Evolutionary conservation across 2,329 filamentous ascomycete species (phyloP), one percentile per base, ranked within the genome.

Genomic region (Diplodia scrobiculata): DNA sequence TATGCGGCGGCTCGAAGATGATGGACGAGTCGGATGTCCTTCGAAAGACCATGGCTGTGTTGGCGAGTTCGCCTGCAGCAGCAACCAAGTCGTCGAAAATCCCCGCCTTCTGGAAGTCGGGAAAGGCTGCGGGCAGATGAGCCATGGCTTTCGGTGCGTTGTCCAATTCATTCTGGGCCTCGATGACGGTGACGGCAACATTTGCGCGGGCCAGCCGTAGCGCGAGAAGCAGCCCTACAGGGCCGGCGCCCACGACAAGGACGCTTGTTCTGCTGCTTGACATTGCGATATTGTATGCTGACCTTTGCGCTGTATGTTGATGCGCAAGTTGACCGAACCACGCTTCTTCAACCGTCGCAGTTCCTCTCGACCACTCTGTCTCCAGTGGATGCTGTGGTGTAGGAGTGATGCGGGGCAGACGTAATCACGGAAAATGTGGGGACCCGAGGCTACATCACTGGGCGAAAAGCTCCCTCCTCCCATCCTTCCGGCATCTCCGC

Each of bases 71-170:
- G 0, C 69, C 68, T 29, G 70, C 71, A 7, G 74, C 51, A 9
- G 63, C 50, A 5, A 65, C 67, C 25, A 80, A 71, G 34, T 78
- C 75, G 0, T 75, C 71, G 19, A 79, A 70, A 1, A 80, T 68
- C 1, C 74, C 77, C 9, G 77, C 75, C 21, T 73, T 71, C 0
- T 73, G 71, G 66, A 81, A 74, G 13, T 79, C 75, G 0, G 77
- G 76, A 47, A 79, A 79, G 75, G 1, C 75, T 74, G 9, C 38
- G 9, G 79, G 77, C 67, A 79, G 76, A 66, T 81, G 79, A 2
- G 79, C 77, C 67, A 79, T 79, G 65, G 79, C 79, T 55, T 78
- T 75, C 14, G 79, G 78, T 5, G 76, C 75, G 6, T 72, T 67
- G 10, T 65, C 63, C 17, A 53, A 13, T 14, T 52, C 27, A 19